A percentile compares a stretch with the other conserved stretches of the same genome.
Evolutionary conservation across 805 yeast species (phyloP).

Genomic region (Yarrowia deformans): DNA sequence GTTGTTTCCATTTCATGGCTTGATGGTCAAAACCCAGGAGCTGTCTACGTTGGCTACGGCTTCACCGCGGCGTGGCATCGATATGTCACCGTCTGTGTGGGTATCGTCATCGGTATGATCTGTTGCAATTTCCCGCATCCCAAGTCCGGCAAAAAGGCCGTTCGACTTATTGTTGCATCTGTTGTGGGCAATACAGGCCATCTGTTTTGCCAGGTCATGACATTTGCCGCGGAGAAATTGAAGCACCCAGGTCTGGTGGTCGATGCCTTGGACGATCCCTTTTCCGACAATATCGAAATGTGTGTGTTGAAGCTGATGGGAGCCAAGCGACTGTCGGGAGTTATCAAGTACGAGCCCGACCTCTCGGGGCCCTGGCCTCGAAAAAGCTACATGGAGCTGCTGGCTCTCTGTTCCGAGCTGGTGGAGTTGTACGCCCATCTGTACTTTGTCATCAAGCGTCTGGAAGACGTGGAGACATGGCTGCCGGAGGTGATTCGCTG

Average conservation of each 20-base stretch:
- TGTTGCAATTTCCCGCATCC: conserved; percentile 50
- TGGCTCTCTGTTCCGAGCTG: conserved; percentile 45
- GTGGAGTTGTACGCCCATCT: conserved; percentile 45
- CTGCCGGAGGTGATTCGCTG: conserved; percentile 43
- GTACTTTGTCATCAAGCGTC: conserved; percentile 46
- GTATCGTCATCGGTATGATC: conserved; percentile 48
- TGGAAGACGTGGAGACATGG: conserved; percentile 44
- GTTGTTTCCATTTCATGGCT: conserved; percentile 50
- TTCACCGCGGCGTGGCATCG: conserved; percentile 50
- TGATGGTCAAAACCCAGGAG: conserved; percentile 43
- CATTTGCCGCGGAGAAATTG: conserved; percentile 48
- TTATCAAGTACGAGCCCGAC: conserved; percentile 49
- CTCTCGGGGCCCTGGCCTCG: conserved; percentile 50
- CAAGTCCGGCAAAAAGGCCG: conserved; percentile 48
- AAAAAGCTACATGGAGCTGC: conserved; percentile 47
- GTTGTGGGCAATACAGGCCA: conserved; percentile 46
- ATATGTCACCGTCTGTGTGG: conserved; percentile 49
- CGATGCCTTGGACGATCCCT: conserved; percentile 43
- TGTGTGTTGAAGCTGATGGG: conserved; percentile 41
- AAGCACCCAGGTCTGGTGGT: conserved; percentile 44
- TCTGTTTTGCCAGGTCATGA: conserved; percentile 47
- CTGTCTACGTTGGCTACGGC: conserved; percentile 46
- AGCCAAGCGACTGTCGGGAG: conserved; percentile 15
- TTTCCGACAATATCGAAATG: conserved; percentile 41
- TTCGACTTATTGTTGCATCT: conserved; percentile 47